Evolutionary conservation across 768 basidiomycete species (phyloP).

Genomic region (Pholiota microspora): DNA sequence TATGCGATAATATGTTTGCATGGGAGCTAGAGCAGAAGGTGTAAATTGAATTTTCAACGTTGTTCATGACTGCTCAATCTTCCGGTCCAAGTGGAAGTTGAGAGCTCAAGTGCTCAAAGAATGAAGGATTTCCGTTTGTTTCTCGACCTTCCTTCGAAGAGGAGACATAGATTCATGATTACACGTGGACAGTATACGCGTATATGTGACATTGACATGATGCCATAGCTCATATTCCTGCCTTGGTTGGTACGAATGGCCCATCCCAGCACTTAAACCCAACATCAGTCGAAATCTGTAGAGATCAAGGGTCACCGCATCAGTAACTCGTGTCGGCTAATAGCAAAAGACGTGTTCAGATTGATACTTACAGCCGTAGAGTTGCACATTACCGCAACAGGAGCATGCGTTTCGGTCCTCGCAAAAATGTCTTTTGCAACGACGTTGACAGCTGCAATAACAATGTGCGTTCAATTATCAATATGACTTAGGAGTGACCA

Average conservation of each 20-base stretch:
- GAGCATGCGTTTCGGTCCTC: constrained; percentile 39
- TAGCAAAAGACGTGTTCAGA: neutral
- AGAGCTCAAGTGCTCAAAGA: too few species aligned
- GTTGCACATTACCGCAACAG: constrained; percentile 55
- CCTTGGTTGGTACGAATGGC: constrained; percentile 16
- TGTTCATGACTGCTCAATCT: too few species aligned
- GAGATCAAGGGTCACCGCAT: too few species aligned
- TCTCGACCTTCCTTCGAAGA: neutral
- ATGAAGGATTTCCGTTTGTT: too few species aligned
- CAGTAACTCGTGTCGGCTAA: too few species aligned
- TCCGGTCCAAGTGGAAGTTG: too few species aligned
- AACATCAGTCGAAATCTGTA: constrained; percentile 20
- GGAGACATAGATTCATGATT: too few species aligned
- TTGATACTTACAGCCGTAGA: constrained; percentile 37
- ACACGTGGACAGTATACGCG: too few species aligned
- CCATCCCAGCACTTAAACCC: constrained; percentile 26
- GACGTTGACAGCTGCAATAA: constrained; percentile 41
- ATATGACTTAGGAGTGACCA: neutral
- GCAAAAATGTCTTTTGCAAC: constrained; percentile 47
- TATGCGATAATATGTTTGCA: constrained; percentile 22
- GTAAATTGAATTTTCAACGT: too few species aligned
- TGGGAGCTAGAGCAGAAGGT: constrained; percentile 17
- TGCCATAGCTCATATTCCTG: constrained; percentile 8
- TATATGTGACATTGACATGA: neutral
- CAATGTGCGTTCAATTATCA: neutral